Base-by-base conservation (phyloP, 306 rosid species). In the Cucurbita moschata region DNA sequence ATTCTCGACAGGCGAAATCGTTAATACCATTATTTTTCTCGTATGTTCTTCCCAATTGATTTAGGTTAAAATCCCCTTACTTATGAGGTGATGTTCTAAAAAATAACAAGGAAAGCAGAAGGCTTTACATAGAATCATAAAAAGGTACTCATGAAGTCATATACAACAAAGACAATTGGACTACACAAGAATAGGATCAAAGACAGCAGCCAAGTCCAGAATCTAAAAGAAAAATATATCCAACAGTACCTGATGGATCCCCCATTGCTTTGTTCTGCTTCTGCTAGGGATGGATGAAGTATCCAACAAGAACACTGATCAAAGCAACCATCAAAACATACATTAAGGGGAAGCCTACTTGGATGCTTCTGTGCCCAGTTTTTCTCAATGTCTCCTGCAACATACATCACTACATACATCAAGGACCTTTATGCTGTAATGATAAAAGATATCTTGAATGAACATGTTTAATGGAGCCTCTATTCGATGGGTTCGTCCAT, bases 271-370 rank as follows among this genome's bases (percentile, higher is more conserved):
- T 51, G 60, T 30, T 71, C 6, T 47, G 39, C 12, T 67, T 21
- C 39, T 23, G 21, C 78, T 77, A 87, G 18, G 87, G 77, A 81
- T 89, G 95, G 75, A 89, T 56, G 44, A 77, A 81, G 80, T 86
- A 94, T 75, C 99, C 97, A 13, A 88, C 70, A 21, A 79, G 85
- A 79, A 87, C 71, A 46, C 99, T 82, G 67, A 87, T 61, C 47
- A 88, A 83, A 67, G 90, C 95, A 77, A 91, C 86, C 90, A 83
- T 79, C 75, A 86, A 82, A 77, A 89, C 92, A 87, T 82, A 85
- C 75, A 89, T 76, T 40, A 87, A 72, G 7, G 99, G 96, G 84
- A 94, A 91, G 42, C 99, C 97, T 61, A 63, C 81, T 76, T 78
- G 88, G 77, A 73, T 80, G 30, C 47, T 77, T 80, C 66, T 84